Conservation (phyloP, 2,329 filamentous ascomycete genomes). For the Colletotrichum simmondsii region DNA sequence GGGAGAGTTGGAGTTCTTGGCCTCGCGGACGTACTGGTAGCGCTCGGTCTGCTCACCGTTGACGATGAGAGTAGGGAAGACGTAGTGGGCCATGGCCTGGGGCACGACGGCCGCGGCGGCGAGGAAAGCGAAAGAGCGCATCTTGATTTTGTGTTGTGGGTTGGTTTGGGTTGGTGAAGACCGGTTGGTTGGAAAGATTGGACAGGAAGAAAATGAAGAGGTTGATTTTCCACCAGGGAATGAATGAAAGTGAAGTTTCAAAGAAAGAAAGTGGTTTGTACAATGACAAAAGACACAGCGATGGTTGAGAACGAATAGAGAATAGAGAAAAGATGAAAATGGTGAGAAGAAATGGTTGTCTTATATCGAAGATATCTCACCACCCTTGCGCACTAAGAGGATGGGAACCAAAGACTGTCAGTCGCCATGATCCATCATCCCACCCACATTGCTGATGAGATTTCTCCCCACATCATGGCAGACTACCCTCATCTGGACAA, state of each 20-base stretch:
- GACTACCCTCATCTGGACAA: not conserved
- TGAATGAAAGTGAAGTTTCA: constrained; percentile 21
- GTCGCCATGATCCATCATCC: not conserved
- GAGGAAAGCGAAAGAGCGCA: constrained; percentile 25
- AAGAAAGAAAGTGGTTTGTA: constrained; percentile 33
- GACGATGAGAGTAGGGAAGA: constrained; percentile 36
- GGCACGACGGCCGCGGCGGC: constrained; percentile 32
- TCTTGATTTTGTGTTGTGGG: not conserved
- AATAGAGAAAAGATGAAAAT: not conserved
- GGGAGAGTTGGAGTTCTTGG: constrained; percentile 47
- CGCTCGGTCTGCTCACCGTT: constrained; percentile 34
- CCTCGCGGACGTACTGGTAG: constrained; percentile 36
- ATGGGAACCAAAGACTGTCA: not conserved
- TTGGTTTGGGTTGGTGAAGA: constrained; percentile 4
- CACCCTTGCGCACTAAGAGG: not conserved
- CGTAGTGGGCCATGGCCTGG: constrained; percentile 35
- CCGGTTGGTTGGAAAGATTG: constrained; percentile 16
- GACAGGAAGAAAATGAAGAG: constrained; percentile 27
- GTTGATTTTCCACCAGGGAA: constrained; percentile 31
- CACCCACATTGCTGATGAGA: not conserved
- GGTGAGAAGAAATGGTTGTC: constrained; percentile 9
- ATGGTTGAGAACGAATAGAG: constrained; percentile 22
- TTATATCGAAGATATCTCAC: constrained; percentile 17
- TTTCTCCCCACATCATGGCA: not conserved
- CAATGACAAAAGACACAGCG: constrained; percentile 28